Percentiles rank a stretch among this genome's conserved stretches.
These are phyloP conservation scores for Achaetomium macrosporum DNA, from an alignment of 2,329 filamentous ascomycete species.

Conservation along the genomic window DNA sequence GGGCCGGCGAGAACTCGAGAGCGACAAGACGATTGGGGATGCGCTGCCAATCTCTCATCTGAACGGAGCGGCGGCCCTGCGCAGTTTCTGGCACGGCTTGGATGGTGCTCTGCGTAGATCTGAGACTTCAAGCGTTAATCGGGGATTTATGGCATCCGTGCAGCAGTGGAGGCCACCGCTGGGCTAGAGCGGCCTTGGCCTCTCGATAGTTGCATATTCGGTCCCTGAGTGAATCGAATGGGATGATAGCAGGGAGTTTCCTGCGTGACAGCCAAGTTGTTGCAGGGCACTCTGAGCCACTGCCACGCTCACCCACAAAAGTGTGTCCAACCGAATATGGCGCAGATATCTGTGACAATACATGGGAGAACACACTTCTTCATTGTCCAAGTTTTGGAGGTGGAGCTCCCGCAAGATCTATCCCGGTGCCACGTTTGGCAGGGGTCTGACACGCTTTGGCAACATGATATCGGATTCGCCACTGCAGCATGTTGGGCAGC, in stretches of 20 bases:
- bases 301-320: background rate
- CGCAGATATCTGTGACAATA: no score
- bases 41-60: constrained; percentile 21
- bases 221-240: background rate
- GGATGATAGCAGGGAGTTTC: background rate
- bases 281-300: no score
- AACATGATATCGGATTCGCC: no score
- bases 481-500: background rate
- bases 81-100: constrained; percentile 24
- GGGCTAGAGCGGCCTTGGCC: constrained; percentile 21
- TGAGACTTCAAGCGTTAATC: constrained; percentile 18
- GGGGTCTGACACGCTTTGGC: constrained; percentile 17
- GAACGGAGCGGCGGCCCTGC: constrained; percentile 19
- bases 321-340: background rate
- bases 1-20: constrained; percentile 22
- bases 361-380: background rate
- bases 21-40: constrained; percentile 26
- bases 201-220: constrained; percentile 14
- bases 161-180: constrained; percentile 23
- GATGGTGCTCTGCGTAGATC: constrained; percentile 21
- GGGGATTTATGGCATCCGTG: constrained; percentile 23
- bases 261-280: background rate
- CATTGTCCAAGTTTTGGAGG: background rate
- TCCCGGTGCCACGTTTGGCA: constrained; percentile 23
- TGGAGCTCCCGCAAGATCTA: background rate